Evolutionary conservation across 2,329 filamentous ascomycete species (phyloP).

Genomic region (Cryphonectria parasitica): DNA sequence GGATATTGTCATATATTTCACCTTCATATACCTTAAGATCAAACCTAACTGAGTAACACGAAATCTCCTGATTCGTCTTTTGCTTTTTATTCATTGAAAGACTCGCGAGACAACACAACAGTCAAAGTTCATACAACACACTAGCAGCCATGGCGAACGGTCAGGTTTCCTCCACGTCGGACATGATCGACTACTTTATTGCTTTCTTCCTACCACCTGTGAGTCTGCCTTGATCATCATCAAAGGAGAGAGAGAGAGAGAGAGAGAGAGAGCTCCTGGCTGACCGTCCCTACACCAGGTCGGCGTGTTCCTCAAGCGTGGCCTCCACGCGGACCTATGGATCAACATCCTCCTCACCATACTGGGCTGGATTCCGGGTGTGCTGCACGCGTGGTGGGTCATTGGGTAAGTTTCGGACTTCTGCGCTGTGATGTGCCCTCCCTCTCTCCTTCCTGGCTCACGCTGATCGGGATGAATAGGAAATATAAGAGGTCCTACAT

Average conservation of each 20-base stretch:
- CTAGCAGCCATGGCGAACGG: slow-evolving; percentile 23
- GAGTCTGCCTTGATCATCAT: neutral
- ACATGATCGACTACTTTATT: slow-evolving; percentile 28
- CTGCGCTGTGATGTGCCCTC: neutral
- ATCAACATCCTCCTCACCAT: slow-evolving; percentile 29
- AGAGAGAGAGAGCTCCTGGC: neutral
- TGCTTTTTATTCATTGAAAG: neutral
- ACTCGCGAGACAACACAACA: neutral
- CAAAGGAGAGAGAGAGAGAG: too few species aligned
- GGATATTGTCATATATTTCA: neutral
- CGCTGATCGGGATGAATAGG: neutral
- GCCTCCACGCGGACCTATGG: slow-evolving; percentile 20
- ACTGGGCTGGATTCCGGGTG: slow-evolving; percentile 27
- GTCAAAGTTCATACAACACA: neutral
- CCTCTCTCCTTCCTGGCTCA: neutral
- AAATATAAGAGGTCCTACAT: slow-evolving; percentile 19
- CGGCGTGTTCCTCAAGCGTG: slow-evolving; percentile 27
- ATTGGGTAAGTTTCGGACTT: slow-evolving; percentile 18
- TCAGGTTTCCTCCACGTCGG: slow-evolving; percentile 26
- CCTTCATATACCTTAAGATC: neutral
- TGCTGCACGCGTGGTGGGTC: slow-evolving; percentile 30
- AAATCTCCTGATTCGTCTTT: neutral
- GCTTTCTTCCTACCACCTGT: slow-evolving; percentile 29
- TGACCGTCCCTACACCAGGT: neutral
- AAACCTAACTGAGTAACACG: neutral